Conservation (phyloP, 2,329 filamentous ascomycete genomes). For the Fusarium lateritium region DNA sequence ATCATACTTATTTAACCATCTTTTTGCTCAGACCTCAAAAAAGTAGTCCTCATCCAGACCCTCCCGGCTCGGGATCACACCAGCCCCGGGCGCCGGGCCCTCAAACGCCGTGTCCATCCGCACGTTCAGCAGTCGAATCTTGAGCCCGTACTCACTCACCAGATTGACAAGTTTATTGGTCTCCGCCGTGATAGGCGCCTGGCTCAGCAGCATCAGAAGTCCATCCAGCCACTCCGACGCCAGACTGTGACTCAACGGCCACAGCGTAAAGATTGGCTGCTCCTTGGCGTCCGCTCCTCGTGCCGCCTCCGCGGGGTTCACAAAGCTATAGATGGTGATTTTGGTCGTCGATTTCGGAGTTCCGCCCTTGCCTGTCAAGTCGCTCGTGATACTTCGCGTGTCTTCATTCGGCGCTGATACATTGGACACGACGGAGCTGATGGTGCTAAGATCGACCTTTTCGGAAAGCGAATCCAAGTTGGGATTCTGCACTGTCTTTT, state of each 20-base stretch:
- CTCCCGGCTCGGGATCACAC: conserved; percentile 84
- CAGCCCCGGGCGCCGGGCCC: conserved; percentile 76
- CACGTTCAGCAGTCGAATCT: conserved; percentile 93
- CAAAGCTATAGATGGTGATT: conserved; percentile 90
- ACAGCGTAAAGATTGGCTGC: conserved; percentile 83
- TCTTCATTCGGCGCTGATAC: conserved; percentile 78
- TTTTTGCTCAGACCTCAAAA: conserved; percentile 75
- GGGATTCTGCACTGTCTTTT: conserved; percentile 75
- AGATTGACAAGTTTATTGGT: conserved; percentile 90
- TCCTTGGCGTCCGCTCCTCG: conserved; percentile 67
- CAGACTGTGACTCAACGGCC: conserved; percentile 83
- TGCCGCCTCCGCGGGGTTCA: conserved; percentile 58
- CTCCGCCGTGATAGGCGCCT: conserved; percentile 96
- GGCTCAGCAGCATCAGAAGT: conserved; percentile 92
- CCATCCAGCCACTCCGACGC: conserved; percentile 98
- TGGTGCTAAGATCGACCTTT: conserved; percentile 87
- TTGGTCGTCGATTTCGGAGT: conserved; percentile 76
- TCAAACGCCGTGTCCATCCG: conserved; percentile 83
- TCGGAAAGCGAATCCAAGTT: conserved; percentile 80
- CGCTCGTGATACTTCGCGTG: conserved; percentile 60
- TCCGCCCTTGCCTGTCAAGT: conserved; percentile 58
- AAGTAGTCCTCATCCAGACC: conserved; percentile 94
- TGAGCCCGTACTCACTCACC: conserved; percentile 91
- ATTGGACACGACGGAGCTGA: conserved; percentile 95
- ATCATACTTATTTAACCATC: neutral